Evolutionary conservation across 2,329 filamentous ascomycete species (phyloP).

Genomic region (Taxawa tesnikishii): DNA sequence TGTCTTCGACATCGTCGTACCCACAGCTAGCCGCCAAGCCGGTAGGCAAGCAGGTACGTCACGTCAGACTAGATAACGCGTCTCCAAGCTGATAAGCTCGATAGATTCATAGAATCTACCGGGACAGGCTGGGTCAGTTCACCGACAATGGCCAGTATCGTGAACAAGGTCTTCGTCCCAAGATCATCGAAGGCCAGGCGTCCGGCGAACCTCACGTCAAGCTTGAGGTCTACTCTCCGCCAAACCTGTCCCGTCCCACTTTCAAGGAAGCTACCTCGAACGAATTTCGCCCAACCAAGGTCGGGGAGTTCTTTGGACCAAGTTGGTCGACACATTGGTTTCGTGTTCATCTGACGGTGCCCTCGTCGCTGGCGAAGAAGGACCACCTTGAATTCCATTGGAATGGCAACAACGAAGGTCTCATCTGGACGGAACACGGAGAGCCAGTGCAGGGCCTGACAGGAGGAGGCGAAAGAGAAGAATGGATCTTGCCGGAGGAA

Average conservation of each 20-base stretch:
- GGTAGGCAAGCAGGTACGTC: slow-evolving; percentile 50
- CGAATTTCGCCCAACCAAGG: slow-evolving; percentile 59
- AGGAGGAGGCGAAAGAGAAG: slow-evolving; percentile 73
- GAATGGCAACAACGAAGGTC: slow-evolving; percentile 89
- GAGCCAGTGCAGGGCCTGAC: slow-evolving; percentile 83
- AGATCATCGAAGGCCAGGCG: slow-evolving; percentile 56
- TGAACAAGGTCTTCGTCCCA: slow-evolving; percentile 36
- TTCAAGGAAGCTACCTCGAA: slow-evolving; percentile 68
- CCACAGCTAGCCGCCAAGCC: slow-evolving; percentile 39
- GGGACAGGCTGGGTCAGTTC: slow-evolving; percentile 70
- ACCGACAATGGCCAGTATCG: slow-evolving; percentile 56
- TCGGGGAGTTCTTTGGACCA: slow-evolving; percentile 75
- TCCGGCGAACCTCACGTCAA: slow-evolving; percentile 67
- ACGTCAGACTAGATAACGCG: slow-evolving; percentile 29
- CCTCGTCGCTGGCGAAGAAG: slow-evolving; percentile 58
- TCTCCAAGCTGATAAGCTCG: slow-evolving; percentile 48
- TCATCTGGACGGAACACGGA: slow-evolving; percentile 88
- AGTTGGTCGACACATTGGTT: slow-evolving; percentile 99
- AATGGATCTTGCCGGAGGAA: slow-evolving; percentile 77
- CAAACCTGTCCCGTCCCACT: slow-evolving; percentile 63
- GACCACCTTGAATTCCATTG: slow-evolving; percentile 89
- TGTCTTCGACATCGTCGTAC: slow-evolving; percentile 25
- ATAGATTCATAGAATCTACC: slow-evolving; percentile 68
- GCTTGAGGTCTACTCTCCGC: slow-evolving; percentile 76
- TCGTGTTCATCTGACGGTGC: slow-evolving; percentile 67